Evolutionary conservation across 1,284 basidiomycete genomes (phyloP), one percentile per base, ranked within the genome.

Genomic region (Calocybe gambosa): DNA sequence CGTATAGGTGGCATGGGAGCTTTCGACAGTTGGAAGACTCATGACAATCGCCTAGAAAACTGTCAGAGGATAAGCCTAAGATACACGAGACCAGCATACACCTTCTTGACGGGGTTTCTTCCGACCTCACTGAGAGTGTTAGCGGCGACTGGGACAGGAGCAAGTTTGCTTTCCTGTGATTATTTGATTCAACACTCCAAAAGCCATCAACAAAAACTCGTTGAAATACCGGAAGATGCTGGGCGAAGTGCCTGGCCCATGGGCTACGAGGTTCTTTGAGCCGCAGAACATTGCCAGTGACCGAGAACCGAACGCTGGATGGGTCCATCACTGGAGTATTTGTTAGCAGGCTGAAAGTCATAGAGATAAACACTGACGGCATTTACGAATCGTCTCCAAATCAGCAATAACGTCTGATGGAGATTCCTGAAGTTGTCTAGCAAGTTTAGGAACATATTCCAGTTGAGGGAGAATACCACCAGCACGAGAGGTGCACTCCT

Each of bases 21-120:
- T 94, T 68, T 99, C 96, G 54, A 98, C 96, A 3, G 93, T 92
- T 0, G 93, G 85, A 55, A 99, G 75, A 49, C 89, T 83, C 62
- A 94, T 87, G 33, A 99, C 77, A 31, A 92, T 73, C 16, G 89
- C 90, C 83, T 93, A 59, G 31, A 33, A 45, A 25, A 46, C 37
- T 35, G 39, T 57, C 28, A 51, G 45, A 34, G 25, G n/a, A 9
- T 34, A 36, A 41, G 19, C 6, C 6, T 26, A 34, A 20, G 7
- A 39, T n/a, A 40, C 13, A 28, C 3, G 4, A 35, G 53, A 39
- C 42, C 2, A n/a, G 18, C 42, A 29, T 45, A 39, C 46, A 88
- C 89, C 72, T 84, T 88, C 60, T 76, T 81, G 8, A 73, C 62
- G 0, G 94, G 92, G 15, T 81, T 73, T 58, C 73, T 73, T 28